A percentile compares a stretch with the other conserved stretches of the same genome.
Conservation (phyloP, 2,329 filamentous ascomycete genomes). For the Helminthosporium solani region DNA sequence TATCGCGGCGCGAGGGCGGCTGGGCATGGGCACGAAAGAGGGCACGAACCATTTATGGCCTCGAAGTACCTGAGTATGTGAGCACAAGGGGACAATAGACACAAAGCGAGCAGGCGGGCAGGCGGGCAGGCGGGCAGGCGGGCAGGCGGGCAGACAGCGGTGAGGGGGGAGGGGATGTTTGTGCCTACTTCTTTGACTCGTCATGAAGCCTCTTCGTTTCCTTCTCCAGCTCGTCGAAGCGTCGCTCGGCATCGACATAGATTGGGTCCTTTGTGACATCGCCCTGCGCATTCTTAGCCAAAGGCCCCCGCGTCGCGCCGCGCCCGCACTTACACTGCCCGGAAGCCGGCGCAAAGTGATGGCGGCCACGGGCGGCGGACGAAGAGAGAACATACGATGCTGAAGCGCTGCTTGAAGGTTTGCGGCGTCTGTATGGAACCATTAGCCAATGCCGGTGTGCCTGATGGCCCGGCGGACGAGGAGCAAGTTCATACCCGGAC, state of each 20-base stretch:
- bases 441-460: constrained; percentile 25
- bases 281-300: constrained; percentile 53
- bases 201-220: constrained; percentile 97
- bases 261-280: constrained; percentile 93
- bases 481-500: constrained; percentile 71
- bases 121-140: too few species aligned
- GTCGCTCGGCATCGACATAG: constrained; percentile 90
- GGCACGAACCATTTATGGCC: constrained; percentile 75
- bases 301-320: too few species aligned
- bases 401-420: constrained; percentile 87
- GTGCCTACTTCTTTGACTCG: constrained; percentile 80
- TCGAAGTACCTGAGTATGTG: constrained; percentile 70
- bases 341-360: constrained; percentile 20
- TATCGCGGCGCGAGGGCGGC: not conserved
- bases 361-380: not conserved
- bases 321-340: constrained; percentile 11
- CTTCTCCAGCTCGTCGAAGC: constrained; percentile 89
- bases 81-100: constrained; percentile 14
- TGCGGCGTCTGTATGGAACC: constrained; percentile 69
- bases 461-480: constrained; percentile 11
- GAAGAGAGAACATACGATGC: constrained; percentile 58
- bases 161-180: too few species aligned
- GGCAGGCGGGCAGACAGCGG: too few species aligned
- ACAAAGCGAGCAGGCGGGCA: too few species aligned
- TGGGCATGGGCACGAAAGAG: too few species aligned